Evolutionary conservation across 148 eudicot genomes (phyloP), one percentile per base, ranked within the genome.

Genomic region (Arbutus unedo): DNA sequence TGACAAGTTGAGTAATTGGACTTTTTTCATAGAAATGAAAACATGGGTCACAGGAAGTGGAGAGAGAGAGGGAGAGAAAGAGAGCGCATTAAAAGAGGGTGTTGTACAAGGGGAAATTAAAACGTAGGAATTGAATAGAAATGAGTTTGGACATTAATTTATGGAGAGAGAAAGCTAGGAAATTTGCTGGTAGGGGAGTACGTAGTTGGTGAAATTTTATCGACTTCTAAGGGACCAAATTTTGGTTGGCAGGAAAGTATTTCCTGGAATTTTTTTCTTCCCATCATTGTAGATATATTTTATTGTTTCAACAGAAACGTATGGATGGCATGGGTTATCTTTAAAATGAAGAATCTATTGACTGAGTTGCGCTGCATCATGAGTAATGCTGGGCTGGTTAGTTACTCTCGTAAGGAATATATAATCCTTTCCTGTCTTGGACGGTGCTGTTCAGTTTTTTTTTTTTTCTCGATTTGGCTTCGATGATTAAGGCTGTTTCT

Each of bases 141-240:
- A 57, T 18, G 44, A 23, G 43, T 59, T 4, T 19, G 41, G 47
- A 47, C 8, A 31, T 60, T 60, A 14, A 45, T 79, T 79, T 43
- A 59, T 56, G 81, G 41, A 78, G 70, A 59, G 68, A 59, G 70
- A 78, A 16, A n/a, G 8, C 0, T 41, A 8, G 73, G 54, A 47
- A 45, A 8, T 47, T 18, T 64, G 14, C 6, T 67, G 10, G 81
- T 50, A 59, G 51, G 23, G n/a, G 60, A 18, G 41, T 45, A 62
- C 23, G 59, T 48, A 62, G 81, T 78, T 44, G 81, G 81, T 79
- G 81, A 44, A 78, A 47, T 79, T 55, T 79, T 60, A 51, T 78
- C 10, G 81, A 21, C 72, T 14, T 60, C 67, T 55, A 79, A 60
- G 21, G 13, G 71, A 25, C 10, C 21, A 47, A 11, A 5, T 11